Conservation (phyloP, 73 alveolate genomes). For the Paraurostyla sp. region DNA sequence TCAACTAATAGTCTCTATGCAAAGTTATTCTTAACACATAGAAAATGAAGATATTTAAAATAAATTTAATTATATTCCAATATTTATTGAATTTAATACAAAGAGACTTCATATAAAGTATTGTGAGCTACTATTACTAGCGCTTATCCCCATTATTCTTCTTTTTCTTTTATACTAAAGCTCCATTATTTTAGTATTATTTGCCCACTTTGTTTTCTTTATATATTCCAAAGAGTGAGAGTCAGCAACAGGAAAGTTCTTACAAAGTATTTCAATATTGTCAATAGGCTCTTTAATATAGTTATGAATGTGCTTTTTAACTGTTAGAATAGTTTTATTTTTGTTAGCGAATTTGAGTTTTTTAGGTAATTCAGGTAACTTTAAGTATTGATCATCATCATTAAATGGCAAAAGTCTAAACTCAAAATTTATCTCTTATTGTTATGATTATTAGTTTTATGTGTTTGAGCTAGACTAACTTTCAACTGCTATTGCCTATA, state of each 20-base stretch:
- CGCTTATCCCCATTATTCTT: conserved; percentile 16
- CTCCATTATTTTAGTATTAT: not conserved
- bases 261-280: conserved; percentile 51
- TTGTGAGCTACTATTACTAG: not conserved
- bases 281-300: conserved; percentile 43
- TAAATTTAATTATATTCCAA: not conserved
- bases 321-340: conserved; percentile 39
- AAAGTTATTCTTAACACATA: conserved; percentile 11
- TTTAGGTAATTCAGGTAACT: conserved; percentile 38
- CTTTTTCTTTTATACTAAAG: conserved; percentile 49
- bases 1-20: conserved; percentile 2
- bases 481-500: not conserved
- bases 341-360: conserved; percentile 45
- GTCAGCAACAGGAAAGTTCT: conserved; percentile 65
- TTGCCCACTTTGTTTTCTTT: conserved; percentile 61
- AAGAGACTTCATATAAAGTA: not conserved
- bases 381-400: conserved; percentile 38
- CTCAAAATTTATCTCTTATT: conserved; percentile 38
- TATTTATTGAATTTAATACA: too few relatives aligned
- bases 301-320: conserved; percentile 56
- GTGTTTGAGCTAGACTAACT: not conserved
- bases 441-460: not conserved
- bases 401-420: conserved; percentile 38
- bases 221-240: conserved; percentile 63
- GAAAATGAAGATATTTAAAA: not conserved